These are phyloP conservation scores for Pachysandra terminalis DNA, from an alignment of 164 flowering plant species.

Conservation along the genomic window DNA sequence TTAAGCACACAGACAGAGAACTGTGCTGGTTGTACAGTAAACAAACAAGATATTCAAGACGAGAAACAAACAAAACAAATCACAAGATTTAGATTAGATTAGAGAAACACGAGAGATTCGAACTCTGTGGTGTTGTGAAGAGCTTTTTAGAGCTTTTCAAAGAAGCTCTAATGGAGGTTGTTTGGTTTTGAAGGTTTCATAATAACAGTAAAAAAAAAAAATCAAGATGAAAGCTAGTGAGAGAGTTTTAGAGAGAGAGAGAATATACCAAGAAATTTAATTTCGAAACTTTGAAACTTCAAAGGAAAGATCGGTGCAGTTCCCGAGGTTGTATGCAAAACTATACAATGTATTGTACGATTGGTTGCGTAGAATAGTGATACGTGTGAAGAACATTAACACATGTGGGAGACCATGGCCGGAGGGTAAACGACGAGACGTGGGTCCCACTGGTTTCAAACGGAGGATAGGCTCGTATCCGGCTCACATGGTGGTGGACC, in stretches of 20 bases:
- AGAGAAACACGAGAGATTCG: background rate
- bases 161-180: background rate
- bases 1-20: background rate
- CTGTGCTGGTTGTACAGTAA: background rate
- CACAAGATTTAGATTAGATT: background rate
- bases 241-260: background rate
- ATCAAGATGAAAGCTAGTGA: background rate
- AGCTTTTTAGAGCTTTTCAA: background rate
- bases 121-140: background rate
- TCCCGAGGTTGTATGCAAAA: background rate
- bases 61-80: background rate
- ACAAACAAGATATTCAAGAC: background rate
- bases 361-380: no score
- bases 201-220: background rate
- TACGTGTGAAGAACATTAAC: no score
- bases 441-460: no score
- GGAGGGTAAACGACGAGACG: no score
- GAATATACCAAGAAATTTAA: no score
- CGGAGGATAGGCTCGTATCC: no score
- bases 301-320: conserved; percentile 8
- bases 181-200: background rate
- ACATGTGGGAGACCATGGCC: no score
- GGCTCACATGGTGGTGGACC: no score
- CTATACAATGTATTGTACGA: no score
- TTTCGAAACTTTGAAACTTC: conserved; percentile 10